A percentile compares a stretch with the other conserved stretches of the same genome.
These are phyloP conservation scores for Pseudocercospora vitis DNA, from an alignment of 2,329 filamentous ascomycete species.

Conservation along the genomic window DNA sequence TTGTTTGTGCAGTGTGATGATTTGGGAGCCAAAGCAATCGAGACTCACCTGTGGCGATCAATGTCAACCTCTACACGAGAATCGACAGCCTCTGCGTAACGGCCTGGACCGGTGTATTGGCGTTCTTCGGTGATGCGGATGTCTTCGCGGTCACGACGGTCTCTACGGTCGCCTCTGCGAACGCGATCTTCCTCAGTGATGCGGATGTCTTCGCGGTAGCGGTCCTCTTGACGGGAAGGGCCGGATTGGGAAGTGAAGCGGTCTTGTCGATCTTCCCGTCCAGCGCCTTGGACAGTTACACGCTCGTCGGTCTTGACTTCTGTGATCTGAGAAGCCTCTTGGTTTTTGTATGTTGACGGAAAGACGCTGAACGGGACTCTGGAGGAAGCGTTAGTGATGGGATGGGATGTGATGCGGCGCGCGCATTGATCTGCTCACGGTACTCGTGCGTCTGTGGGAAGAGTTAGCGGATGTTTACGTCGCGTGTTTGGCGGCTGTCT, in stretches of 20 bases:
- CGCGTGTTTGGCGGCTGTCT: slow-evolving; percentile 12
- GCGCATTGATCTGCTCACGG: no score
- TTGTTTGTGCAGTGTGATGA: no score
- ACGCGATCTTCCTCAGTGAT: slow-evolving; percentile 75
- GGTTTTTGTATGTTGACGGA: slow-evolving; percentile 92
- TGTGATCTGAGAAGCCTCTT: slow-evolving; percentile 62
- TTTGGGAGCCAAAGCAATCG: slow-evolving; percentile 1
- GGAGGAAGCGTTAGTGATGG: slow-evolving; percentile 70
- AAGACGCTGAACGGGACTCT: slow-evolving; percentile 98
- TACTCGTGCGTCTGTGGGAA: slow-evolving; percentile 26
- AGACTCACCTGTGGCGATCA: slow-evolving; percentile 54
- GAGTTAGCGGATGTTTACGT: slow-evolving; percentile 1
- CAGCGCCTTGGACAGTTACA: slow-evolving; percentile 78
- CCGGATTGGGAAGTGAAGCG: slow-evolving; percentile 61
- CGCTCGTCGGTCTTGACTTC: slow-evolving; percentile 85
- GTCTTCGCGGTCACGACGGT: slow-evolving; percentile 40
- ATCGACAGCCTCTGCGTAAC: slow-evolving; percentile 30
- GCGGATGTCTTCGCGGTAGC: slow-evolving; percentile 79
- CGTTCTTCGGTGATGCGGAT: slow-evolving; percentile 33
- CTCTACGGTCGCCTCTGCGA: slow-evolving; percentile 59
- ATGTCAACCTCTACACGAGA: slow-evolving; percentile 44
- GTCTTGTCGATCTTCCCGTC: slow-evolving; percentile 91
- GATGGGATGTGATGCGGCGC: slow-evolving; percentile 50
- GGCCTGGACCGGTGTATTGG: slow-evolving; percentile 31
- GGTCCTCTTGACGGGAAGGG: slow-evolving; percentile 65